A percentile compares a stretch with the other conserved stretches of the same genome.
Evolutionary conservation across 2,329 filamentous ascomycete genomes (phyloP).

Genomic region (Orbilia ellipsospora): DNA sequence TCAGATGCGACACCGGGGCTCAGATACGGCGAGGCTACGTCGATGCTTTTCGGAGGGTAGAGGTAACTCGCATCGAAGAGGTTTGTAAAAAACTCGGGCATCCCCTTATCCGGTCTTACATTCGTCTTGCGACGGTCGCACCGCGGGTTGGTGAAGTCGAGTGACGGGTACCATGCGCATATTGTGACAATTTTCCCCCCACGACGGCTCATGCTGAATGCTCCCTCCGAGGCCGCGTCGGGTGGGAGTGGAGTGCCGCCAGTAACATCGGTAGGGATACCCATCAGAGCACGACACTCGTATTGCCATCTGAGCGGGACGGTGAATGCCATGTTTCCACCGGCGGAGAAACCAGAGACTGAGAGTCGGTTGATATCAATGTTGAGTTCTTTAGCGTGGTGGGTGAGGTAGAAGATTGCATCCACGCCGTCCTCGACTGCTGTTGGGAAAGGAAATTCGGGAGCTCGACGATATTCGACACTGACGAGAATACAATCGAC

Average conservation of each 20-base stretch:
- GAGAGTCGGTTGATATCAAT: constrained; percentile 70
- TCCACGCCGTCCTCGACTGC: constrained; percentile 75
- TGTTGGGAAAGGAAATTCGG: constrained; percentile 73
- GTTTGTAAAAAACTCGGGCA: constrained; percentile 70
- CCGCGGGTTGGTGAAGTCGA: constrained; percentile 71
- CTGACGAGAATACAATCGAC: constrained; percentile 71
- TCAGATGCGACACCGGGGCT: constrained; percentile 71
- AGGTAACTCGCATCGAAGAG: constrained; percentile 74
- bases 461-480: constrained; percentile 76
- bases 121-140: constrained; percentile 69
- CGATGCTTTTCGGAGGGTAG: constrained; percentile 65
- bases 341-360: constrained; percentile 74
- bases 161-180: constrained; percentile 72
- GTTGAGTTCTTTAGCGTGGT: constrained; percentile 69
- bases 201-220: constrained; percentile 47
- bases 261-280: constrained; percentile 22
- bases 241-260: constrained; percentile 33
- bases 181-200: constrained; percentile 66
- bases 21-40: constrained; percentile 67
- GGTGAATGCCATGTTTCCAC: constrained; percentile 65
- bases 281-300: constrained; percentile 53
- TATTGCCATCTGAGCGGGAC: constrained; percentile 60
- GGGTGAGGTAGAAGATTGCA: constrained; percentile 71
- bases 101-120: constrained; percentile 69
- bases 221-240: constrained; percentile 46